phyloP scores from a whole-genome alignment of 2,329 filamentous ascomycete species.

The Cyphellophora europaea region DNA sequence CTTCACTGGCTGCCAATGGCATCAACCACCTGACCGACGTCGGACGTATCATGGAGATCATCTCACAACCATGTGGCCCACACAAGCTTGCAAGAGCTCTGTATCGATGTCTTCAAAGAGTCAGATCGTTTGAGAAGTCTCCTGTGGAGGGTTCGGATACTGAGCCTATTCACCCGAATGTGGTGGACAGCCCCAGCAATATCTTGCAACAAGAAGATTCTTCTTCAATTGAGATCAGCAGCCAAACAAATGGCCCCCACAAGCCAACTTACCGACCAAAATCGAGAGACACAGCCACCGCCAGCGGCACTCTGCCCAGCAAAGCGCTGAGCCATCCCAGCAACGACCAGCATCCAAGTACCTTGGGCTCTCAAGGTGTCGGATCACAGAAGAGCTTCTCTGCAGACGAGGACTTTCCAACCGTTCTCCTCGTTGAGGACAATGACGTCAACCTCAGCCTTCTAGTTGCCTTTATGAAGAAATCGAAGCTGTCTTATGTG shows the following conservation, averaged over 20 bases:
- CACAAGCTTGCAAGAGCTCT: neutral
- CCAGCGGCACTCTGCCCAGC: neutral
- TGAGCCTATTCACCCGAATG: neutral
- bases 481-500: slow-evolving; percentile 23
- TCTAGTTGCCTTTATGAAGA: slow-evolving; percentile 32
- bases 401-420: slow-evolving; percentile 7
- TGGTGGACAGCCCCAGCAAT: neutral
- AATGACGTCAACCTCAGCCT: slow-evolving; percentile 33
- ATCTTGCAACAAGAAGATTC: neutral
- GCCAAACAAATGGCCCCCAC: neutral
- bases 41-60: slow-evolving; percentile 22
- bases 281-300: neutral
- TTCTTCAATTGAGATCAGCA: neutral
- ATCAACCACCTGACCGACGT: slow-evolving; percentile 1
- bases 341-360: too few species aligned
- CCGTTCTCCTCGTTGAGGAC: slow-evolving; percentile 31
- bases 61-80: slow-evolving; percentile 22
- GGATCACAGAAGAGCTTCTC: neutral
- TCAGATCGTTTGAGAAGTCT: too few species aligned
- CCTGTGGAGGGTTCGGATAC: too few species aligned
- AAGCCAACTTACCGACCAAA: too few species aligned
- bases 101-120: neutral
- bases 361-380: neutral
- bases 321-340: neutral
- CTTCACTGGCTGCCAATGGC: slow-evolving; percentile 7